phyloP scores from a whole-genome alignment of 2,329 filamentous ascomycete genomes.

The Zasmidium citrigriseum region DNA sequence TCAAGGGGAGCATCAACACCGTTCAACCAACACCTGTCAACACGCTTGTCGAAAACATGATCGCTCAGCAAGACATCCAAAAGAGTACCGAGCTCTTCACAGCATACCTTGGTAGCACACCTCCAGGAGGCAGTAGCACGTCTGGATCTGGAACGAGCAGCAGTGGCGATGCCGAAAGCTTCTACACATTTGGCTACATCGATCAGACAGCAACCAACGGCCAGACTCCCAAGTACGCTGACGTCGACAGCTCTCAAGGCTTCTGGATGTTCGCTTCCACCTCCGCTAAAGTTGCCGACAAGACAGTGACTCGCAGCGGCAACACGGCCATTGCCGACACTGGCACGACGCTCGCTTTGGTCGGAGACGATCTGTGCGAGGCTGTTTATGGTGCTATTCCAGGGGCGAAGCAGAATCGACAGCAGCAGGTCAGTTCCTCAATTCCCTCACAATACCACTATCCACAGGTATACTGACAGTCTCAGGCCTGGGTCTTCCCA shows the following conservation, averaged over 20 bases:
- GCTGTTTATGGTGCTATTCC: conserved; percentile 66
- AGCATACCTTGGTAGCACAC: conserved; percentile 60
- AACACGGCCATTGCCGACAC: conserved; percentile 73
- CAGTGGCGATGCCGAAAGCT: conserved; percentile 35
- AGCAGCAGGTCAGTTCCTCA: too few relatives aligned
- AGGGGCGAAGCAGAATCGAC: conserved; percentile 46
- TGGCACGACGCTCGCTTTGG: conserved; percentile 67
- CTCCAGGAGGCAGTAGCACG: conserved; percentile 41
- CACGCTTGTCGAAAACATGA: conserved; percentile 72
- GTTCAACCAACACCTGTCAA: conserved; percentile 50
- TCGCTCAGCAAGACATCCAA: conserved; percentile 57
- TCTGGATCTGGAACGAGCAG: conserved; percentile 1
- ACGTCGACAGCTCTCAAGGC: conserved; percentile 64
- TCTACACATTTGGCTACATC: conserved; percentile 74
- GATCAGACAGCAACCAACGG: conserved; percentile 60
- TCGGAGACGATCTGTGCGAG: conserved; percentile 61
- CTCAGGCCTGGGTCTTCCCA: conserved; percentile 65
- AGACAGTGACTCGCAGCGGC: conserved; percentile 55
- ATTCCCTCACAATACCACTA: too few relatives aligned
- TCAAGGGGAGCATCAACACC: conserved; percentile 35
- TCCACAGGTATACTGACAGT: too few relatives aligned
- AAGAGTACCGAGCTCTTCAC: conserved; percentile 62
- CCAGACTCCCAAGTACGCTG: conserved; percentile 51
- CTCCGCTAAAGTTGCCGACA: conserved; percentile 42
- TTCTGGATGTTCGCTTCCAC: conserved; percentile 68